Percentiles rank a stretch among this genome's conserved stretches.
Evolutionary conservation across 1,139 yeast genomes (phyloP).

Genomic region (Maudiozyma humilis): DNA sequence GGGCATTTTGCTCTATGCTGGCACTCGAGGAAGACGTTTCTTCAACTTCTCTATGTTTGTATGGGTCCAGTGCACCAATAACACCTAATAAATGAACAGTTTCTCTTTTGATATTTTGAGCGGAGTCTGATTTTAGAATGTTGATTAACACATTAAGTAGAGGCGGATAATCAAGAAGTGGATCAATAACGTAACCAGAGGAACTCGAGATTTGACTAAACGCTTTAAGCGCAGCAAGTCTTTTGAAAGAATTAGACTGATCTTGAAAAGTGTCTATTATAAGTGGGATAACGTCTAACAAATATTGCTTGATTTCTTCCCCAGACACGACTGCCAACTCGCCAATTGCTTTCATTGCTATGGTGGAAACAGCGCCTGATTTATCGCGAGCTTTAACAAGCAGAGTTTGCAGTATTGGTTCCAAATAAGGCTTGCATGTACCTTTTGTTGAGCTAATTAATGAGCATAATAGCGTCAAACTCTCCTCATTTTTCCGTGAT

Average conservation of each 20-base stretch:
- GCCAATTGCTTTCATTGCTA: slow-evolving; percentile 81
- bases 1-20: slow-evolving; percentile 79
- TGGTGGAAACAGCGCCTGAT: slow-evolving; percentile 74
- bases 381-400: slow-evolving; percentile 69
- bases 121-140: slow-evolving; percentile 73
- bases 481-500: slow-evolving; percentile 77
- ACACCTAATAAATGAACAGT: slow-evolving; percentile 86
- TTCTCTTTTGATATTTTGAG: slow-evolving; percentile 70
- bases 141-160: slow-evolving; percentile 72
- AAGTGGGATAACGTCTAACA: slow-evolving; percentile 75
- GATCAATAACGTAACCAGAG: slow-evolving; percentile 93
- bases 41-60: slow-evolving; percentile 87
- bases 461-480: slow-evolving; percentile 66
- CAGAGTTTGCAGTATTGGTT: slow-evolving; percentile 79
- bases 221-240: slow-evolving; percentile 84
- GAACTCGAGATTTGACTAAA: slow-evolving; percentile 84
- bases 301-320: slow-evolving; percentile 67
- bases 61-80: slow-evolving; percentile 94
- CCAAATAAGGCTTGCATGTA: slow-evolving; percentile 80
- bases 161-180: slow-evolving; percentile 85
- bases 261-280: slow-evolving; percentile 85
- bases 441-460: slow-evolving; percentile 74
- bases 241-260: slow-evolving; percentile 78
- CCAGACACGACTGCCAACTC: slow-evolving; percentile 87
- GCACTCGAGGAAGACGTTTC: slow-evolving; percentile 51